Base-by-base conservation (phyloP, 1,284 basidiomycete species). In the Irpex sp. region DNA sequence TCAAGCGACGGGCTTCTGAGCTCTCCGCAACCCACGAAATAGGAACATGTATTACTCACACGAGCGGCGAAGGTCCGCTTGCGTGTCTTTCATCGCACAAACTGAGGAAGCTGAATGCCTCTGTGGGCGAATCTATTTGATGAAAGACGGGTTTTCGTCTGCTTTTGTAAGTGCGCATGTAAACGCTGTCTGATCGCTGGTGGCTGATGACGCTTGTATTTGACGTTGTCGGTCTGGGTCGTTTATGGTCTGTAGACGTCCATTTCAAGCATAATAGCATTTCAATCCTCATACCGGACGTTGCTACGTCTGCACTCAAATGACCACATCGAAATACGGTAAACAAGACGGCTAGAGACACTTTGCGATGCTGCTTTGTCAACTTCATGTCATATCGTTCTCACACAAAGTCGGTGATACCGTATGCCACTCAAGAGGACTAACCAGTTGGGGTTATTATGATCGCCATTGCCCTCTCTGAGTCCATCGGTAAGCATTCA, bases 351-450 rank as follows among this genome's bases (percentile, higher is more conserved):
- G 26, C 26, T 26, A 26, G 26, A 26, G 26, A 26, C 26, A 26
- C 26, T 26, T 26, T 26, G 26, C 26, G 26, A 26, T 15, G 40
- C 49, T 51, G 17, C 49, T 8, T 17, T 51, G 49, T 51, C 11
- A 17, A n/a, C 44, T 47, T 19, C 11, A 21, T 51, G 17, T 51
- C 49, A 34, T 36, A 26, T 8, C 21, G 8, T 56, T 56, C 34
- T 56, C 54, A 56, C 54, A 36, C 54, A 56, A 34, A 56, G 54
- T 56, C 54, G 26, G 54, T 56, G 54, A 56, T 56, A 56, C n/a
- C 54, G 54, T 17, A 26, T 56, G 26, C 19, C 54, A 56, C 34
- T 13, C 26, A 31, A 36, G 54, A 36, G 54, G 54, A 56, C 54
- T 56, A 56, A 36, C 54, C n/a, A 34, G 9, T 56, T 56, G 54